Conservation (phyloP, 208 protist genomes). For the Hexamita inflata region DNA sequence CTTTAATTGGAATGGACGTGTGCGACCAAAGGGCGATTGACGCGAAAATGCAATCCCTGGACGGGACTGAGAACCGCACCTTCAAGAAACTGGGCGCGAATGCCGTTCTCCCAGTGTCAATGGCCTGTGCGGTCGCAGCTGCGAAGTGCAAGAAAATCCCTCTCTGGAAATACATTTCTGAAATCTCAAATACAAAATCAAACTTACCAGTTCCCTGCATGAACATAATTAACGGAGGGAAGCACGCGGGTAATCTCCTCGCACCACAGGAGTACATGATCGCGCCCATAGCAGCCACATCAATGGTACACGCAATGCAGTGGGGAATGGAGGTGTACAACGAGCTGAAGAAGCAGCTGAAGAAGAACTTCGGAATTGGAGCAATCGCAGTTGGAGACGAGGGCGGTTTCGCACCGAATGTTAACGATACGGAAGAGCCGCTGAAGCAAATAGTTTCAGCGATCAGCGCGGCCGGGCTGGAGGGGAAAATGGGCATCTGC, state of each 20-base stretch:
- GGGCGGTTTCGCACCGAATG: constrained; percentile 76
- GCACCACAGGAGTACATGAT: constrained; percentile 97
- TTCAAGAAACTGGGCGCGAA: constrained; percentile 77
- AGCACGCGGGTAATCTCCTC: constrained; percentile 86
- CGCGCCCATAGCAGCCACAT: constrained; percentile 69
- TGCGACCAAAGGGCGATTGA: constrained; percentile 65
- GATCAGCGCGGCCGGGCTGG: constrained; percentile 77
- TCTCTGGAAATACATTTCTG: constrained; percentile 79
- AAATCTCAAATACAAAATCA: constrained; percentile 47
- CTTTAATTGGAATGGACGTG: constrained; percentile 69
- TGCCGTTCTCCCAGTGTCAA: constrained; percentile 86
- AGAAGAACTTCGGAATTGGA: constrained; percentile 79
- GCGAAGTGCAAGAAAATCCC: constrained; percentile 50
- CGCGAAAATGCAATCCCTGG: constrained; percentile 69
- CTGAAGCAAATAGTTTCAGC: constrained; percentile 79
- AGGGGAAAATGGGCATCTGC: constrained; percentile 79
- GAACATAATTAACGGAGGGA: constrained; percentile 98
- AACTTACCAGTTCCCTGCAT: constrained; percentile 80
- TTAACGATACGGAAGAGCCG: constrained; percentile 77
- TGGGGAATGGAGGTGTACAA: constrained; percentile 93
- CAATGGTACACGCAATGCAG: constrained; percentile 73
- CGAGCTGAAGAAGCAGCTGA: constrained; percentile 79
- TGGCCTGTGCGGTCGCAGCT: constrained; percentile 82
- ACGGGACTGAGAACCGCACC: constrained; percentile 83
- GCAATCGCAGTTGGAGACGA: constrained; percentile 87